Evolutionary conservation across 169 alveolate species (phyloP).

Genomic region (Amoebophrya sp.): DNA sequence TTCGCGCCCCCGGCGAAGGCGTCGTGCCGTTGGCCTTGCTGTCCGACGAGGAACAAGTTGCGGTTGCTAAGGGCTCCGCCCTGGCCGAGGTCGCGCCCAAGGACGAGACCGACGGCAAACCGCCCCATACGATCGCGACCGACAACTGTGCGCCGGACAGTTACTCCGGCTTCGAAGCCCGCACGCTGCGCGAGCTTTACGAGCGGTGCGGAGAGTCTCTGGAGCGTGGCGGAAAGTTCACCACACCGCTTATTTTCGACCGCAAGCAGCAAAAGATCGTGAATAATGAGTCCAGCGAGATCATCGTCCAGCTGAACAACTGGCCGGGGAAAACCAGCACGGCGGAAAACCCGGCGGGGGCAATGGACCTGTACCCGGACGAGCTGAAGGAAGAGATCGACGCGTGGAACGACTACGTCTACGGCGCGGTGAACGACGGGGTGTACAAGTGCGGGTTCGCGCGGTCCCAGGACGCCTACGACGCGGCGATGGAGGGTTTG

Average conservation of each 20-base stretch:
- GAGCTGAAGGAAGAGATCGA: no score
- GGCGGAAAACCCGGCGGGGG: neutral
- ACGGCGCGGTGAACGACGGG: neutral
- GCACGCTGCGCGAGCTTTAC: constrained; percentile 4
- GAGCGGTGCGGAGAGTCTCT: neutral
- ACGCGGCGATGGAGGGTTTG: neutral
- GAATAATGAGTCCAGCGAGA: neutral
- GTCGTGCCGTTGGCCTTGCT: neutral
- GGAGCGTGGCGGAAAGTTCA: neutral
- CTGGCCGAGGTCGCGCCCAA: no score
- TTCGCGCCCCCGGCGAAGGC: neutral
- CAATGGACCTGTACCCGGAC: neutral
- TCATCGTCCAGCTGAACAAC: neutral
- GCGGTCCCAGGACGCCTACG: neutral
- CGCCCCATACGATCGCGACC: neutral
- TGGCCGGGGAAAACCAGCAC: no score
- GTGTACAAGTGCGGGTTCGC: neutral
- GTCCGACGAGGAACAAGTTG: no score
- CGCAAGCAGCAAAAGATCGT: neutral
- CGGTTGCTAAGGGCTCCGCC: no score
- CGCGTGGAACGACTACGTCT: neutral
- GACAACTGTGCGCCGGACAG: neutral
- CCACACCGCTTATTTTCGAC: neutral
- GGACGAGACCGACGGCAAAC: neutral
- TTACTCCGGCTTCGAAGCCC: neutral